These are phyloP conservation scores for Iberis pinnata DNA, from an alignment of 345 rosid species.

Conservation along the genomic window DNA sequence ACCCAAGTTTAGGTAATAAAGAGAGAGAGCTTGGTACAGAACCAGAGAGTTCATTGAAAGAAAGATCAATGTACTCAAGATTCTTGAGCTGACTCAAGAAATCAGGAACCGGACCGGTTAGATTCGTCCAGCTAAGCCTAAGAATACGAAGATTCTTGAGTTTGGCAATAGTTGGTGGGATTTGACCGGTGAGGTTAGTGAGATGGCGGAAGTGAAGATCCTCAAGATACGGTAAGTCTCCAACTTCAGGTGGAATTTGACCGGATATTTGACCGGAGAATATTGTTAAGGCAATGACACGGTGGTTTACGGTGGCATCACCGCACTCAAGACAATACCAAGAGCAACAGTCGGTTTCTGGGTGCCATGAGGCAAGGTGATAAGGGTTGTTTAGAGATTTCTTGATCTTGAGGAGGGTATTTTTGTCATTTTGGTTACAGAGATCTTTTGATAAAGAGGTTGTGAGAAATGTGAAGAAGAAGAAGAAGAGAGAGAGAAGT, in stretches of 20 bases:
- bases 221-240: conserved; percentile 56
- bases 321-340: conserved; percentile 72
- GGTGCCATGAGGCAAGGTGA: conserved; percentile 62
- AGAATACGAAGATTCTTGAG: conserved; percentile 47
- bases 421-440: conserved; percentile 57
- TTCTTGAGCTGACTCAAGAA: conserved; percentile 44
- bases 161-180: conserved; percentile 49
- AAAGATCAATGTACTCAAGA: conserved; percentile 44
- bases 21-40: conserved; percentile 46
- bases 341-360: conserved; percentile 60
- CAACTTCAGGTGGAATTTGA: conserved; percentile 47
- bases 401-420: conserved; percentile 55
- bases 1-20: conserved; percentile 29
- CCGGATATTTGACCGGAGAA: conserved; percentile 51
- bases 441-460: conserved; percentile 34
- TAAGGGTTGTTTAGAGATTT: conserved; percentile 54
- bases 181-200: conserved; percentile 52
- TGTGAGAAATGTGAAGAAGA: conserved; percentile 27
- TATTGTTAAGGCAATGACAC: conserved; percentile 50
- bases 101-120: conserved; percentile 50
- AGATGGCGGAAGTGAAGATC: conserved; percentile 46
- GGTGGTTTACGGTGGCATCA: conserved; percentile 47
- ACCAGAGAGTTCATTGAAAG: conserved; percentile 59
- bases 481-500: conserved; percentile 17
- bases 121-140: conserved; percentile 47